Evolutionary conservation across 2,329 filamentous ascomycete genomes (phyloP).

Genomic region (Nemania abortiva): DNA sequence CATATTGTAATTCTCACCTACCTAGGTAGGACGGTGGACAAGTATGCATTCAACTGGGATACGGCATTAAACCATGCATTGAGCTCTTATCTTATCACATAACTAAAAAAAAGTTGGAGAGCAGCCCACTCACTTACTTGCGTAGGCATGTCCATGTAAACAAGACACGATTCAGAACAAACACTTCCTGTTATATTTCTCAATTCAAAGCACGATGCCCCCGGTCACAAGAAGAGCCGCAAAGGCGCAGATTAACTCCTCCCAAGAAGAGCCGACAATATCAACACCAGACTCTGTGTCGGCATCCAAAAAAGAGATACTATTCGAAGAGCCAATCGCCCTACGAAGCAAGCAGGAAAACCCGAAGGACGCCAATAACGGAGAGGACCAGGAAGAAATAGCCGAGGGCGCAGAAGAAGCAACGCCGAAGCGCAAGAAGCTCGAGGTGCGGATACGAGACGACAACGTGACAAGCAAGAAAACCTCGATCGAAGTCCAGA

Average conservation of each 20-base stretch:
- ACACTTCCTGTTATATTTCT: neutral
- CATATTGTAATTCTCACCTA: no score
- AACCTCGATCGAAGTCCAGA: constrained; percentile 44
- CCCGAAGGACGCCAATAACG: constrained; percentile 18
- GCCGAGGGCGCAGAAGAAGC: constrained; percentile 10
- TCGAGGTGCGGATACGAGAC: constrained; percentile 45
- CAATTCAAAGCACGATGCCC: constrained; percentile 37
- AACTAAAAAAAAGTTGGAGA: constrained; percentile 27
- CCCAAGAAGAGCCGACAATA: constrained; percentile 6
- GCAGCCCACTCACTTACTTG: neutral
- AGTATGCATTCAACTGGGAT: no score
- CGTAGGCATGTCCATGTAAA: neutral
- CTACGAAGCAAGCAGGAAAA: constrained; percentile 42
- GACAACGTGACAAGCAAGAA: constrained; percentile 38
- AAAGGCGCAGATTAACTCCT: constrained; percentile 29
- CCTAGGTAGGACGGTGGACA: no score
- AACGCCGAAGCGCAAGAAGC: constrained; percentile 42
- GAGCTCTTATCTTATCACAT: constrained; percentile 36
- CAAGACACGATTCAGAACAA: neutral
- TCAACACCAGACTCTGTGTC: neutral
- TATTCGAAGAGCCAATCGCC: constrained; percentile 35
- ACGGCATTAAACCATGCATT: constrained; percentile 1
- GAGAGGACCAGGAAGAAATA: neutral
- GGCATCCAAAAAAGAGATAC: constrained; percentile 12
- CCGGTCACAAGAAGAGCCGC: constrained; percentile 47